Evolutionary conservation across 225 moss, liverwort and hornwort genomes (phyloP), one percentile per base, ranked within the genome.

Genomic region (Marchantia polymorpha): DNA sequence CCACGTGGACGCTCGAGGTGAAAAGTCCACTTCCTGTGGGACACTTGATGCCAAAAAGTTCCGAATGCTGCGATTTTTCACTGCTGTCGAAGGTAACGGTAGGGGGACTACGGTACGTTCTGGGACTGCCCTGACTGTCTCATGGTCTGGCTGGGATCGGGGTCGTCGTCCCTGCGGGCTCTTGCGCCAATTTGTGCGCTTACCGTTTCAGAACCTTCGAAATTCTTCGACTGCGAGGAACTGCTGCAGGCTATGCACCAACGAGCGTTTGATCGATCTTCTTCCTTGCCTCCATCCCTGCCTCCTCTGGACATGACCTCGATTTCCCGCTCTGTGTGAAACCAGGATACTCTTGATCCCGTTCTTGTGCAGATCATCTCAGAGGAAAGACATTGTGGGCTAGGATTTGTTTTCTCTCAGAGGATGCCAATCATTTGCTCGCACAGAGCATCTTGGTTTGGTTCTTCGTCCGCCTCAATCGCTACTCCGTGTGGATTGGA

Each of bases 1-100:
- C 63, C 77, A 77, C 77, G 77, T 77, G 64, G 75, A 20, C 20
- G 10, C 55, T 55, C 55, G 25, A 52, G 51, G 72, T 50, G 48
- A 20, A 72, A 72, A 23, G 58, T 19, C 46, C 58, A 31, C 29
- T 0, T 26, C 54, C 26, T 25, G 22, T 52, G 12, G 20, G 48
- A 9, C 13, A 10, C 47, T 70, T 3, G 25, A 65, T 7, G 13
- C 13, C 20, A 46, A 16, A 39, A 52, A 8, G 22, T 12, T 52
- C 10, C 17, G 50, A n/a, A 50, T 23, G 0, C 72, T 46, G 9
- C 52, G 23, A 20, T 72, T 10, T 19, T 50, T 19, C 9, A 16
- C 20, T 12, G 5, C 49, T 47, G 4, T 52, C 52, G 25, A 47
- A 25, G 25, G n/a, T 74, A 23, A 26, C 54, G 22, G 52, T 51